phyloP scores from a whole-genome alignment of 352 stramenopile genomes.

The Thalassiosira livingstoniorum region DNA sequence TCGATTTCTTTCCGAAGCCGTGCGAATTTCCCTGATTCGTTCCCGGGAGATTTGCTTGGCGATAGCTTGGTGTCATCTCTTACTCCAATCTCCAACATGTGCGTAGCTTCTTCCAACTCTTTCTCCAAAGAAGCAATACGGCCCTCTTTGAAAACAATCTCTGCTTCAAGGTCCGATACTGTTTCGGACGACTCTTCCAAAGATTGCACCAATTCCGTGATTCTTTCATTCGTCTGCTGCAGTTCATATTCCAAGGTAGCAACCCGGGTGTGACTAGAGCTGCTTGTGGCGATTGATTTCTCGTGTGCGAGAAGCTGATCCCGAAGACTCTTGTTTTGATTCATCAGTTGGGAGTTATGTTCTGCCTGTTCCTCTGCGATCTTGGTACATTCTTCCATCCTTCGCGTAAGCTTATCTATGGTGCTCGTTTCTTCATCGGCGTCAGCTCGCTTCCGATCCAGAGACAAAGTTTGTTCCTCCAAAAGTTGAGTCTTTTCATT shows the following conservation, averaged over 20 bases:
- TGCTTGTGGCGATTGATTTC: background rate
- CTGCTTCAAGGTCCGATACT: slow-evolving; percentile 44
- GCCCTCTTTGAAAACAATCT: slow-evolving; percentile 43
- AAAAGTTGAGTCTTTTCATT: background rate
- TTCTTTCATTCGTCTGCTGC: slow-evolving; percentile 32
- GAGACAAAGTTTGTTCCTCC: slow-evolving; percentile 2
- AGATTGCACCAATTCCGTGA: slow-evolving; percentile 41
- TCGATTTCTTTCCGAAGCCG: slow-evolving; percentile 53
- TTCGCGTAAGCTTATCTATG: background rate
- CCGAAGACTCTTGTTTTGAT: background rate
- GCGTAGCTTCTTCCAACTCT: slow-evolving; percentile 44
- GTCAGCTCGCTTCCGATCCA: background rate
- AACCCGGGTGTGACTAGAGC: slow-evolving; percentile 19
- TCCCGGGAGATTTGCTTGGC: background rate
- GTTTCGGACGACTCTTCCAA: slow-evolving; percentile 48
- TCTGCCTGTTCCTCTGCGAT: background rate
- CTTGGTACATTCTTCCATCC: slow-evolving; percentile 11
- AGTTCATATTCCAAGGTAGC: slow-evolving; percentile 46
- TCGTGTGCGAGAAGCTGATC: background rate
- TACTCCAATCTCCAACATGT: slow-evolving; percentile 11
- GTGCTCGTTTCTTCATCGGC: background rate
- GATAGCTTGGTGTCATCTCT: background rate
- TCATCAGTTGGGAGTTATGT: background rate
- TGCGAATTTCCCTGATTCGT: slow-evolving; percentile 24
- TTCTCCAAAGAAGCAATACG: slow-evolving; percentile 46